A percentile compares a stretch with the other conserved stretches of the same genome.
Conservation (phyloP, 164 flowering plant species). For the Vitis cinerea region DNA sequence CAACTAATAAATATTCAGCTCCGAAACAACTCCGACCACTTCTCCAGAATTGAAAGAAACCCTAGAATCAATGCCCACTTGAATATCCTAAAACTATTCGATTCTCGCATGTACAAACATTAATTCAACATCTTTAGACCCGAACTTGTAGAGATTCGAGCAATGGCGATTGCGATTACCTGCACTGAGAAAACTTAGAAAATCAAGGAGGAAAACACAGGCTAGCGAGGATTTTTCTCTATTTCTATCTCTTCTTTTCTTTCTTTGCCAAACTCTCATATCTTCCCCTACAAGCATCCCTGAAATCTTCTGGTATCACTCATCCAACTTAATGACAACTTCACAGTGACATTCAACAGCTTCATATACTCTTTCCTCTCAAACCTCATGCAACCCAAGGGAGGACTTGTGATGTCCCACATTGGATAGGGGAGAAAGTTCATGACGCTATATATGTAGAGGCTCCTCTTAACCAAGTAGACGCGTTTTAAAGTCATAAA, state of each 20-base stretch:
- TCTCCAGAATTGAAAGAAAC: conserved; percentile 3
- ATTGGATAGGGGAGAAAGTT: no score
- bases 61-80: conserved; percentile 7
- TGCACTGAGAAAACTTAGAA: background rate
- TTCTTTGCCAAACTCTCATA: background rate
- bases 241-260: conserved; percentile 1
- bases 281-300: no score
- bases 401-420: no score
- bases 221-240: background rate
- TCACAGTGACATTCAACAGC: no score
- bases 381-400: no score
- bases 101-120: background rate
- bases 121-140: background rate
- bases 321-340: no score
- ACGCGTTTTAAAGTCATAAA: no score
- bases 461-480: no score
- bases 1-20: conserved; percentile 12
- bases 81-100: background rate
- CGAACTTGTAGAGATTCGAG: background rate
- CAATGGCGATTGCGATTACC: conserved; percentile 8
- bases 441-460: no score
- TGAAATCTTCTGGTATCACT: no score
- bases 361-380: no score
- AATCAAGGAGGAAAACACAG: background rate
- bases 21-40: conserved; percentile 9